Base-by-base conservation (phyloP, 129 eudicot species). In the Calendula officinalis region DNA sequence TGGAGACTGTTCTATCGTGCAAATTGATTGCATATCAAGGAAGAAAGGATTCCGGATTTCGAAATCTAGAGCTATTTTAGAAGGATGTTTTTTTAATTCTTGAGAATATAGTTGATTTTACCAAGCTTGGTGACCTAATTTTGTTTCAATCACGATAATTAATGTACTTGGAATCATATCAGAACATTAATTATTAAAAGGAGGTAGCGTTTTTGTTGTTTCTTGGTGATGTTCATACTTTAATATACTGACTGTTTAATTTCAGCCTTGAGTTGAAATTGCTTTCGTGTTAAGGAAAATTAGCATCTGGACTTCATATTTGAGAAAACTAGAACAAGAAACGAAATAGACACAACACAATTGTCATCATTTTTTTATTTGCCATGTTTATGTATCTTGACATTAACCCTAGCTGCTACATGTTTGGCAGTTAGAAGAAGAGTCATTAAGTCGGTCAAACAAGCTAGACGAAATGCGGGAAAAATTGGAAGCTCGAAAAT, bases 381-480 rank as follows among this genome's bases (percentile, higher is more conserved):
- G 7, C 17, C 42, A 45, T 66, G 43, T 37, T 66, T 45, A 56
- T 47, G 58, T 39, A 40, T 68, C 64, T n/a, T 64, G 66, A 62
- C 41, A 57, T 57, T 43, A 72, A 56, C 52, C 44, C 50, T 38
- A 60, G 9, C 44, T 34, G 59, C 30, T 3, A 49, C 49, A 43
- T 75, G 69, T 70, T 71, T 77, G 40, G 48, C 95, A 89, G 97
- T 76, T 68, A 67, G 86, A 86, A 69, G 81, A 81, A 64, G 91
- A 86, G 71, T 81, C 95, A 30, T 72, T 89, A 69, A 74, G 74
- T 68, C 83, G 79, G 74, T 78, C 83, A 51, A 86, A 89, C 72
- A 73, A 83, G 80, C 88, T 89, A 50, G 91, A 89, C 78, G 91
- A 81, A 80, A 86, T 90, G 89, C 83, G 77, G 22, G 91, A 90